Conservation (phyloP, 768 basidiomycete species). For the Multifurca ochricompacta region DNA sequence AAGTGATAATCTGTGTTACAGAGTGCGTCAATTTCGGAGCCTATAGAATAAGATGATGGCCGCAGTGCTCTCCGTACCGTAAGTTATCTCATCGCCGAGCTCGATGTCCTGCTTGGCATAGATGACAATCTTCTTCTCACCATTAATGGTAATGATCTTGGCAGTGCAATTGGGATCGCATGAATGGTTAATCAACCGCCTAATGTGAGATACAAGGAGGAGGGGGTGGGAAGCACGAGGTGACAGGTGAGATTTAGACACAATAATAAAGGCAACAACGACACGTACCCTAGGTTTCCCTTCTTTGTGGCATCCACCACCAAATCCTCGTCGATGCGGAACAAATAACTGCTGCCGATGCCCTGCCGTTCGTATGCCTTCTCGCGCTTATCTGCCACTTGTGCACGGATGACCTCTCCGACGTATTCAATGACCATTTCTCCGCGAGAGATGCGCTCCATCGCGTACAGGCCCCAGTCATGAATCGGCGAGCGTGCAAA, state of each 20-base stretch:
- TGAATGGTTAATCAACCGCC: constrained; percentile 97
- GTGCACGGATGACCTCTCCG: constrained; percentile 91
- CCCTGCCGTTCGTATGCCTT: constrained; percentile 96
- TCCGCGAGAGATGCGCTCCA: constrained; percentile 87
- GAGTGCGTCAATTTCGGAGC: neutral
- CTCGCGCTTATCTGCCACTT: constrained; percentile 94
- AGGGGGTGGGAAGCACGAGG: neutral
- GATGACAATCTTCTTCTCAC: constrained; percentile 97
- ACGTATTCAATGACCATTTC: constrained; percentile 99
- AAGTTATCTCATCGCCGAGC: constrained; percentile 96
- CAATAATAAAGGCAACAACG: too few species aligned
- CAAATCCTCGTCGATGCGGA: constrained; percentile 94
- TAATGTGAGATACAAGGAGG: constrained; percentile 26
- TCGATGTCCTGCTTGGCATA: constrained; percentile 97
- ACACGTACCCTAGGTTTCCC: constrained; percentile 90
- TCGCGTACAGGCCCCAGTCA: constrained; percentile 96
- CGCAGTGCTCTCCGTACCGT: constrained; percentile 54
- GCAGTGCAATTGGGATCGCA: constrained; percentile 93
- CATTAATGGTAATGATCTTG: constrained; percentile 85
- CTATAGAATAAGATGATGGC: neutral
- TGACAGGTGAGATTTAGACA: neutral
- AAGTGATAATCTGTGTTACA: constrained; percentile 84
- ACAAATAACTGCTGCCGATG: constrained; percentile 96
- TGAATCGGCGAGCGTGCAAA: constrained; percentile 95
- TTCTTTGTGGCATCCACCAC: constrained; percentile 99